Conservation (phyloP, 2,329 filamentous ascomycete genomes). For the Fusarium sp. region DNA sequence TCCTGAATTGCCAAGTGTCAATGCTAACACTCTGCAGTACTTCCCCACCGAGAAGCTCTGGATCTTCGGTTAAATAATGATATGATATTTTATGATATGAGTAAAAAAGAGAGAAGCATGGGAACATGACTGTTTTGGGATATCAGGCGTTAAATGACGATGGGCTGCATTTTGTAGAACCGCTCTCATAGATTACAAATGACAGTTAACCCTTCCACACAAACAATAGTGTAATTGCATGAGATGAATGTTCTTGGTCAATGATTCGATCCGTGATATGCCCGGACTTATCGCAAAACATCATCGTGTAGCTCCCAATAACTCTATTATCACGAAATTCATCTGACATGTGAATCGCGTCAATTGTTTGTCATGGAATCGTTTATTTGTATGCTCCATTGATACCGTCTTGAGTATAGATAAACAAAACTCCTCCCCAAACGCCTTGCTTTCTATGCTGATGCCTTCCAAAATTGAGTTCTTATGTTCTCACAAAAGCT, state of each 20-base stretch:
- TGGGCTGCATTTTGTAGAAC: slow-evolving; percentile 42
- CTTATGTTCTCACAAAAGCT: slow-evolving; percentile 52
- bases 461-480: slow-evolving; percentile 12
- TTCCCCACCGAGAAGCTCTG: slow-evolving; percentile 67
- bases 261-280: background rate
- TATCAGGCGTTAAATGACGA: slow-evolving; percentile 45
- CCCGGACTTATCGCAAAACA: background rate
- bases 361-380: slow-evolving; percentile 11
- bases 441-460: slow-evolving; percentile 44
- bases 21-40: slow-evolving; percentile 57
- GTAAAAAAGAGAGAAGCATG: slow-evolving; percentile 34
- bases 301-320: background rate
- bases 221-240: background rate
- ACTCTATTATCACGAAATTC: background rate
- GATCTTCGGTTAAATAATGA: slow-evolving; percentile 64
- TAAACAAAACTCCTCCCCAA: slow-evolving; percentile 31
- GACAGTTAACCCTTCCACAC: slow-evolving; percentile 33
- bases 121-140: slow-evolving; percentile 42
- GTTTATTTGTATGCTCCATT: slow-evolving; percentile 19
- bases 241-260: background rate
- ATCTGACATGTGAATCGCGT: slow-evolving; percentile 5
- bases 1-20: too few species aligned
- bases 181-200: slow-evolving; percentile 44
- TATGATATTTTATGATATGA: slow-evolving; percentile 35
- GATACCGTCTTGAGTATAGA: slow-evolving; percentile 24